Conservation (phyloP, 2,329 filamentous ascomycete genomes). For the Colletotrichum siamense region DNA sequence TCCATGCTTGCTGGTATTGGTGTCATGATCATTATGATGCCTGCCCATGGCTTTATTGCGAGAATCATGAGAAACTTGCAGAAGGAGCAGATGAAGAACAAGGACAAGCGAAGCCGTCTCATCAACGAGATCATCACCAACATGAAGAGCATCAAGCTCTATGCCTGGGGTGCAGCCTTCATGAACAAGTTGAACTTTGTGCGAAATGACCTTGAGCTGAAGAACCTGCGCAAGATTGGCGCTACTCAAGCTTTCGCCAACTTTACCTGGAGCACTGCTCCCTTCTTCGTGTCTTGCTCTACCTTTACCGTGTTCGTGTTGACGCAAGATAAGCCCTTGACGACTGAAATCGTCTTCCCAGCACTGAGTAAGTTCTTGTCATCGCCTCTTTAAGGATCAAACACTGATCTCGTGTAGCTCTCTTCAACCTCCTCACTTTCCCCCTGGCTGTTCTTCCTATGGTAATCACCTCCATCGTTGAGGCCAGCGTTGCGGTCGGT, state of each 20-base stretch:
- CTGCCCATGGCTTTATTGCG: conserved; percentile 90
- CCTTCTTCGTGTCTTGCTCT: conserved; percentile 95
- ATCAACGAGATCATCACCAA: conserved; percentile 99
- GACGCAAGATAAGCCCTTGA: conserved; percentile 79
- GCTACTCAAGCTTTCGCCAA: conserved; percentile 93
- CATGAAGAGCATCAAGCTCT: conserved; percentile 99
- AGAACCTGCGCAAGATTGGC: conserved; percentile 94
- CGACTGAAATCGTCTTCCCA: conserved; percentile 95
- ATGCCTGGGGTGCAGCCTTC: conserved; percentile 96
- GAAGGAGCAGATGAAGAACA: conserved; percentile 98
- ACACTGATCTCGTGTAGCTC: conserved; percentile 49
- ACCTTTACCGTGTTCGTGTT: conserved; percentile 96
- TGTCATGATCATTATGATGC: conserved; percentile 97
- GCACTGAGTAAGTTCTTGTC: conserved; percentile 53
- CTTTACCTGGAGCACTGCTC: conserved; percentile 97
- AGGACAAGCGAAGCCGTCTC: conserved; percentile 88
- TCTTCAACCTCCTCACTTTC: conserved; percentile 97
- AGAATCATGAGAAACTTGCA: conserved; percentile 93
- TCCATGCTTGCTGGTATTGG: conserved; percentile 96
- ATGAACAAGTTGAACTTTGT: conserved; percentile 98
- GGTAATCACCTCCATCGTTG: conserved; percentile 96
- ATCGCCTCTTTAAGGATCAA: neutral
- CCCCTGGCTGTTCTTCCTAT: conserved; percentile 93
- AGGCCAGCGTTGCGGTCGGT: conserved; percentile 89
- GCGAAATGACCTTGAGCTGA: conserved; percentile 92